Evolutionary conservation across 148 eudicot species (phyloP).

Genomic region (Vaccinium vitisidaea): DNA sequence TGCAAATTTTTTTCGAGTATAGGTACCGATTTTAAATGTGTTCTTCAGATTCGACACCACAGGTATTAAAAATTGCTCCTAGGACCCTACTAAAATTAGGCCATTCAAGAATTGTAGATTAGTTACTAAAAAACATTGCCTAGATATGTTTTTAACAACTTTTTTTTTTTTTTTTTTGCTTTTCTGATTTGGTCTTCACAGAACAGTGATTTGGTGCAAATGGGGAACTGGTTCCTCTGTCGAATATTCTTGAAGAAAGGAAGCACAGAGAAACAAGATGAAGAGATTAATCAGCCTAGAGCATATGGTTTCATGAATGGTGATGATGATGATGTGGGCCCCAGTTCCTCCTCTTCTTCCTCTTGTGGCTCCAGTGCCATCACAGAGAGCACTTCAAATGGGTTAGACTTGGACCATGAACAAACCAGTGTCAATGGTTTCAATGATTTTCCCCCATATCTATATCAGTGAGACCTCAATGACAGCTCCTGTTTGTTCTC

Average conservation of each 20-base stretch:
- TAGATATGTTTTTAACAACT: background rate
- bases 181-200: conserved; percentile 12
- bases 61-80: no score
- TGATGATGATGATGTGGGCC: background rate
- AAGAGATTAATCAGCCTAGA: background rate
- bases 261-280: conserved; percentile 13
- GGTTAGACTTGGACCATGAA: conserved; percentile 22
- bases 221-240: conserved; percentile 55
- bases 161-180: no score
- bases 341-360: conserved; percentile 17
- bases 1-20: no score
- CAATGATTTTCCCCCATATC: background rate
- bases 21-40: no score
- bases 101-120: no score
- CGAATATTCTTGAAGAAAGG: conserved; percentile 43
- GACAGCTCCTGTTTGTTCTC: background rate
- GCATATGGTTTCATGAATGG: background rate
- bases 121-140: background rate
- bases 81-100: no score
- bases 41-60: no score
- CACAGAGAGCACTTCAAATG: conserved; percentile 33
- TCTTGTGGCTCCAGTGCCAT: conserved; percentile 41
- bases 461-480: background rate
- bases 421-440: conserved; percentile 15
- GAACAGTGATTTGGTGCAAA: conserved; percentile 22